Conservation (phyloP, 352 stramenopile genomes). For the Globisporangium rhizosaccharum region DNA sequence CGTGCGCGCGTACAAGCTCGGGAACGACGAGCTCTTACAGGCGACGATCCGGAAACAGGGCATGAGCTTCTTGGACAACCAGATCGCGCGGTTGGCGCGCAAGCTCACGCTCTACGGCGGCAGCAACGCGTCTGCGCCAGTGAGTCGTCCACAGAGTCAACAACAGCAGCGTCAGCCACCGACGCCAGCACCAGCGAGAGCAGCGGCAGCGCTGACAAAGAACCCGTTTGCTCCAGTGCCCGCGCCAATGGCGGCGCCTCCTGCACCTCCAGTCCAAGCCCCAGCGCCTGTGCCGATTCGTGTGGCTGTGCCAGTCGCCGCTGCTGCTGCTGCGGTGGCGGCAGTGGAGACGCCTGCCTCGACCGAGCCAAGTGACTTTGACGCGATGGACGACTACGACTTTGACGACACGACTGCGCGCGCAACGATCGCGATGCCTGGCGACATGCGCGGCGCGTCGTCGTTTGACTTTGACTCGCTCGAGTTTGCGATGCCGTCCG, state of each 20-base stretch:
- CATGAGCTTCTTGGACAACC: constrained; percentile 76
- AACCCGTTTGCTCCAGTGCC: too few relatives aligned
- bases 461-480: constrained; percentile 68
- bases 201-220: neutral
- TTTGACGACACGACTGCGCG: neutral
- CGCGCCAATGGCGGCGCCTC: too few relatives aligned
- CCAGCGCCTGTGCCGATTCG: too few relatives aligned
- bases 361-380: neutral
- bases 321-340: neutral
- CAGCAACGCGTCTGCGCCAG: neutral
- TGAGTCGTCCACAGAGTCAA: neutral
- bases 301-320: too few relatives aligned
- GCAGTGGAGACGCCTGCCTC: neutral
- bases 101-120: constrained; percentile 62
- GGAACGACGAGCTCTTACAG: constrained; percentile 72
- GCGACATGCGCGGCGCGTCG: constrained; percentile 13
- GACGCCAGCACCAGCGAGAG: constrained; percentile 9
- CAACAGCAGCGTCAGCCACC: constrained; percentile 7
- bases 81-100: constrained; percentile 59
- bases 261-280: too few relatives aligned
- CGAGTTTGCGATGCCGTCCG: constrained; percentile 50
- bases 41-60: constrained; percentile 65
- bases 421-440: constrained; percentile 17
- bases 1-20: constrained; percentile 70
- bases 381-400: constrained; percentile 1